These are phyloP conservation scores for Orbilia oligospora DNA, from an alignment of 2,329 filamentous ascomycete species.

Conservation along the genomic window DNA sequence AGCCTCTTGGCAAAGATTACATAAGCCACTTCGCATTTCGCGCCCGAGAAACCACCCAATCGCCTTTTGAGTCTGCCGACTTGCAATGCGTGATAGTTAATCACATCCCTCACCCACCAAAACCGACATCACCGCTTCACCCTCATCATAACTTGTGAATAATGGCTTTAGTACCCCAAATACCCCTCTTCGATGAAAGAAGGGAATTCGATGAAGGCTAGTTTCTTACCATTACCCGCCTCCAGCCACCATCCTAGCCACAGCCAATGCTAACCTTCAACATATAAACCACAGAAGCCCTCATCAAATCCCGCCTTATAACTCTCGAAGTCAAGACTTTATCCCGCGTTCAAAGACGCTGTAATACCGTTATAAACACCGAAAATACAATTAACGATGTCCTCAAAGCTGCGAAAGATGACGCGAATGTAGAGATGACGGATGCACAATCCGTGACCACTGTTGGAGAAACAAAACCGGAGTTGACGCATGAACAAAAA, in stretches of 20 bases:
- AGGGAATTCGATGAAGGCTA: conserved; percentile 56
- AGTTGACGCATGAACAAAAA: conserved; percentile 29
- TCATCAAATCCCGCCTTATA: conserved; percentile 64
- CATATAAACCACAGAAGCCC: conserved; percentile 60
- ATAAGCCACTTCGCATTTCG: conserved; percentile 12
- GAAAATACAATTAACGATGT: conserved; percentile 53
- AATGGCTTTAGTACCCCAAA: conserved; percentile 56
- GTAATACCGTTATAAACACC: conserved; percentile 45
- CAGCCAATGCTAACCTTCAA: background rate
- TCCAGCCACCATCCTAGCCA: background rate
- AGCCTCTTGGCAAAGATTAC: background rate
- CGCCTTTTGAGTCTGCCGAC: conserved; percentile 3
- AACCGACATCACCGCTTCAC: background rate
- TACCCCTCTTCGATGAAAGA: conserved; percentile 30
- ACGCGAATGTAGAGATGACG: conserved; percentile 48
- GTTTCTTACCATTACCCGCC: background rate
- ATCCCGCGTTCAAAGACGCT: conserved; percentile 63
- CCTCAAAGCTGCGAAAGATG: conserved; percentile 41
- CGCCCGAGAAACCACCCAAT: conserved; percentile 14
- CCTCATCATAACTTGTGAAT: background rate
- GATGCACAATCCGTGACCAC: conserved; percentile 6
- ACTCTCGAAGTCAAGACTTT: conserved; percentile 64
- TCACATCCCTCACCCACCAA: background rate
- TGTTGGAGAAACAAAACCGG: conserved; percentile 14
- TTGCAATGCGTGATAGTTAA: background rate